Percentiles rank a stretch among this genome's conserved stretches.
phyloP scores from a whole-genome alignment of 1,284 basidiomycete genomes.

The Boletus sp. region DNA sequence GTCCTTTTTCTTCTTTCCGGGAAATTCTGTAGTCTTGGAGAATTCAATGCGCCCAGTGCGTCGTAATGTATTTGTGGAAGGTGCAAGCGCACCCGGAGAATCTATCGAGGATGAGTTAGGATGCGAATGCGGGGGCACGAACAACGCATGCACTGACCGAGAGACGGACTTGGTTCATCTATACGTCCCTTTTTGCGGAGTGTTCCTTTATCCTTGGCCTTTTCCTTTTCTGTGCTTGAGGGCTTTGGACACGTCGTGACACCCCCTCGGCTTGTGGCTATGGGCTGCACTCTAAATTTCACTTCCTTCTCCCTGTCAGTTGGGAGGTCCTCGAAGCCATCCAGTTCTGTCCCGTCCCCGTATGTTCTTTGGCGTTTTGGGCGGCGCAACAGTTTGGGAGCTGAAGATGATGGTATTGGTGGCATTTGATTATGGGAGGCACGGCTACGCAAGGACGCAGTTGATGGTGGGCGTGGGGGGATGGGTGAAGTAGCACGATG shows the following conservation, averaged over 20 bases:
- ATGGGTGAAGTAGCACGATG: constrained; percentile 54
- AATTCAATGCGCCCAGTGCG: constrained; percentile 45
- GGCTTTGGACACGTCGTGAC: constrained; percentile 45
- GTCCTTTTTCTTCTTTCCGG: constrained; percentile 55
- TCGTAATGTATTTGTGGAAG: constrained; percentile 39
- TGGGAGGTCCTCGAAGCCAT: constrained; percentile 85
- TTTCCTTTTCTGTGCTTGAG: constrained; percentile 32
- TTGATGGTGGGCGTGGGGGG: constrained; percentile 53
- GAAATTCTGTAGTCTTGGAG: constrained; percentile 34
- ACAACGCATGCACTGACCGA: constrained; percentile 38
- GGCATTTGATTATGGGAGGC: constrained; percentile 32
- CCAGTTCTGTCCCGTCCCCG: constrained; percentile 92
- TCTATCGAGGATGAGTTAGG: constrained; percentile 21
- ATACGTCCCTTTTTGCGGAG: constrained; percentile 50
- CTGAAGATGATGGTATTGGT: constrained; percentile 37
- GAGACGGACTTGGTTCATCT: constrained; percentile 33
- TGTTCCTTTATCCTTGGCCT: constrained; percentile 48
- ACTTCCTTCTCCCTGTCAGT: constrained; percentile 81
- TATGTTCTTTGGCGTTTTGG: constrained; percentile 73
- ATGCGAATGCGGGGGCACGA: not conserved
- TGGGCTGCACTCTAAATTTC: constrained; percentile 65
- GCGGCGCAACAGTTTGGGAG: constrained; percentile 67
- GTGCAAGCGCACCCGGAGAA: constrained; percentile 24
- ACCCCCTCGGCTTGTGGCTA: constrained; percentile 59
- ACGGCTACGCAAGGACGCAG: constrained; percentile 34